phyloP scores from a whole-genome alignment of 495 filamentous ascomycete genomes.

The Penicillium pancosmium region DNA sequence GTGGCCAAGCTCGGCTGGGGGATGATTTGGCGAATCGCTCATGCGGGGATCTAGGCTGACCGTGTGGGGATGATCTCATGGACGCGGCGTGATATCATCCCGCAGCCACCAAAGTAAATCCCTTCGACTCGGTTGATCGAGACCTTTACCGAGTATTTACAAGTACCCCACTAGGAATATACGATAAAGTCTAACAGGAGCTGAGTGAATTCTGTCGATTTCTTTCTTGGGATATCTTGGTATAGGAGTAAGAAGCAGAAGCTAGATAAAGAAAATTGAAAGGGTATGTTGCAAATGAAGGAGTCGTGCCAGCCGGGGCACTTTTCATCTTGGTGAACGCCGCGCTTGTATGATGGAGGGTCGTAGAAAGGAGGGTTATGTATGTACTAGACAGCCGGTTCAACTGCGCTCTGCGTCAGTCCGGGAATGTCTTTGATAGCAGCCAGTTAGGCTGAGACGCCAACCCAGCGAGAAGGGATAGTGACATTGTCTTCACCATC shows the following conservation, averaged over 20 bases:
- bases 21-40: neutral
- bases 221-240: slow-evolving; percentile 3
- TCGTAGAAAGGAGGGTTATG: slow-evolving; percentile 12
- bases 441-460: slow-evolving; percentile 34
- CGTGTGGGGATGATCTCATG: slow-evolving; percentile 25
- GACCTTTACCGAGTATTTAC: slow-evolving; percentile 12
- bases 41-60: slow-evolving; percentile 14
- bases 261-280: slow-evolving; percentile 4
- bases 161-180: neutral
- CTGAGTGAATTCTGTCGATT: neutral
- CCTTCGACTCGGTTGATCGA: slow-evolving; percentile 2
- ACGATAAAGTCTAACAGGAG: neutral
- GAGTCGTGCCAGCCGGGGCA: slow-evolving; percentile 23
- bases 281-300: slow-evolving; percentile 25
- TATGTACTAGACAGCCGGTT: slow-evolving; percentile 20
- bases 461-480: slow-evolving; percentile 47
- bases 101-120: slow-evolving; percentile 9
- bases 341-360: slow-evolving; percentile 25
- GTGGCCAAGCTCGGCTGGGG: neutral
- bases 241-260: slow-evolving; percentile 1
- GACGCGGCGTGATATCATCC: slow-evolving; percentile 27
- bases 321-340: slow-evolving; percentile 27
- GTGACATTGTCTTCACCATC: slow-evolving; percentile 38
- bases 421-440: slow-evolving; percentile 3
- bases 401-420: slow-evolving; percentile 22